A percentile compares a stretch with the other conserved stretches of the same genome.
Conservation (phyloP, 805 yeast genomes). For the Ogataea neopini region DNA sequence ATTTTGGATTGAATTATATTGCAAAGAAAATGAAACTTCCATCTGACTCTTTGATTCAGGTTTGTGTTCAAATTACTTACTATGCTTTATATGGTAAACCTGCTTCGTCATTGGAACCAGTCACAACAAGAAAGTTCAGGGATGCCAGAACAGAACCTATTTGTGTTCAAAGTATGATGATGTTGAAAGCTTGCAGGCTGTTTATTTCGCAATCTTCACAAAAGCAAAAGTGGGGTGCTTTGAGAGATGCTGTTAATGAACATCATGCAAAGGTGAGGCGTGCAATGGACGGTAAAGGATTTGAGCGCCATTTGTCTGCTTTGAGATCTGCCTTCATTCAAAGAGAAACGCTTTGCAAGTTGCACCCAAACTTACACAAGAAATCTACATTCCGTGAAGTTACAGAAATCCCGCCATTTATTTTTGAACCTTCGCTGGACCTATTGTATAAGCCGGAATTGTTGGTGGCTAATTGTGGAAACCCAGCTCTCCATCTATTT, state of each 20-base stretch:
- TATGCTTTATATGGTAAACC: slow-evolving; percentile 56
- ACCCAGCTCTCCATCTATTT: slow-evolving; percentile 56
- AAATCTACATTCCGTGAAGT: slow-evolving; percentile 24
- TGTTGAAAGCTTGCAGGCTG: slow-evolving; percentile 55
- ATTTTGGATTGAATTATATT: slow-evolving; percentile 37
- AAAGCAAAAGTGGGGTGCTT: slow-evolving; percentile 47
- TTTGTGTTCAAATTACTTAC: slow-evolving; percentile 53
- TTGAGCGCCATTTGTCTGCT: slow-evolving; percentile 71
- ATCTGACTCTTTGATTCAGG: slow-evolving; percentile 52
- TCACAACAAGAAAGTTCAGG: slow-evolving; percentile 65
- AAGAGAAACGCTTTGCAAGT: slow-evolving; percentile 44
- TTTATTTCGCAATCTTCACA: slow-evolving; percentile 58
- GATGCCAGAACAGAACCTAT: slow-evolving; percentile 72
- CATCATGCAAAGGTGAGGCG: slow-evolving; percentile 51
- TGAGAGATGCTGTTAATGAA: slow-evolving; percentile 50
- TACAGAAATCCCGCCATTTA: slow-evolving; percentile 40
- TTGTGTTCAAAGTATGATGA: slow-evolving; percentile 58
- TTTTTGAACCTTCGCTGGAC: slow-evolving; percentile 45
- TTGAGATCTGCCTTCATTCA: slow-evolving; percentile 56
- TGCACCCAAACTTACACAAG: slow-evolving; percentile 45
- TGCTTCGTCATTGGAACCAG: slow-evolving; percentile 43
- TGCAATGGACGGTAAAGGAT: slow-evolving; percentile 65
- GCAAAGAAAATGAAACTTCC: slow-evolving; percentile 43
- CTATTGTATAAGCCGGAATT: slow-evolving; percentile 38
- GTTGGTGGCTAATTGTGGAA: slow-evolving; percentile 56